A percentile compares a stretch with the other conserved stretches of the same genome.
Conservation (phyloP, 768 basidiomycete species). For the Auricularia sp. region DNA sequence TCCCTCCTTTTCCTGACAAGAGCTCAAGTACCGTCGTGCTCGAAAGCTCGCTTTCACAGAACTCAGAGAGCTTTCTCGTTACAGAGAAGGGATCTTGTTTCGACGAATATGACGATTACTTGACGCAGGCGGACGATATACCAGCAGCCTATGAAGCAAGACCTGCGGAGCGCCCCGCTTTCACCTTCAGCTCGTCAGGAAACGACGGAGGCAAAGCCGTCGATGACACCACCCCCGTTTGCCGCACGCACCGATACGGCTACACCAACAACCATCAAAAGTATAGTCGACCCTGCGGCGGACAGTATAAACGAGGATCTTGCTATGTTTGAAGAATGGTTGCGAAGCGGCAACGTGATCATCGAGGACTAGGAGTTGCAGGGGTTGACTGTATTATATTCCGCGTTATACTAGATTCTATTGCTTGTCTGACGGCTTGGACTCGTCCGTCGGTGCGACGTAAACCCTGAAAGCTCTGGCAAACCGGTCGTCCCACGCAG, state of each 20-base stretch:
- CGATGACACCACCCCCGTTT: background rate
- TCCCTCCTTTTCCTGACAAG: background rate
- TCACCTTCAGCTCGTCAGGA: too few species aligned
- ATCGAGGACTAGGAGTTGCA: conserved; percentile 22
- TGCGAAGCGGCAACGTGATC: conserved; percentile 53
- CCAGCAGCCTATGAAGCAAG: background rate
- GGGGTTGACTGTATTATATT: background rate
- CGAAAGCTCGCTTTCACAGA: too few species aligned
- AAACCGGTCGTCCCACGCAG: conserved; percentile 74
- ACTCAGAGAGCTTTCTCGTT: too few species aligned
- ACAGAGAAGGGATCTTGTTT: too few species aligned
- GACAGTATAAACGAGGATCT: conserved; percentile 18
- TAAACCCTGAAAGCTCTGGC: conserved; percentile 52
- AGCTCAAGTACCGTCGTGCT: background rate
- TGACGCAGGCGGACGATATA: background rate
- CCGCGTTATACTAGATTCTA: background rate
- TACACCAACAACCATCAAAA: background rate
- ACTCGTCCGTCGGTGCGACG: conserved; percentile 28
- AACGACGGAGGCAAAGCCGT: too few species aligned
- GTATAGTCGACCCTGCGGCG: background rate
- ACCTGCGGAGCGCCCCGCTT: too few species aligned
- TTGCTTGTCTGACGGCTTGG: background rate
- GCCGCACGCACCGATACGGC: background rate
- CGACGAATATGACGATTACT: conserved; percentile 29
- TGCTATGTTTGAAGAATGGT: conserved; percentile 59